These are phyloP conservation scores for Aureobasidium subglaciale DNA, from an alignment of 2,329 filamentous ascomycete species.

Conservation along the genomic window DNA sequence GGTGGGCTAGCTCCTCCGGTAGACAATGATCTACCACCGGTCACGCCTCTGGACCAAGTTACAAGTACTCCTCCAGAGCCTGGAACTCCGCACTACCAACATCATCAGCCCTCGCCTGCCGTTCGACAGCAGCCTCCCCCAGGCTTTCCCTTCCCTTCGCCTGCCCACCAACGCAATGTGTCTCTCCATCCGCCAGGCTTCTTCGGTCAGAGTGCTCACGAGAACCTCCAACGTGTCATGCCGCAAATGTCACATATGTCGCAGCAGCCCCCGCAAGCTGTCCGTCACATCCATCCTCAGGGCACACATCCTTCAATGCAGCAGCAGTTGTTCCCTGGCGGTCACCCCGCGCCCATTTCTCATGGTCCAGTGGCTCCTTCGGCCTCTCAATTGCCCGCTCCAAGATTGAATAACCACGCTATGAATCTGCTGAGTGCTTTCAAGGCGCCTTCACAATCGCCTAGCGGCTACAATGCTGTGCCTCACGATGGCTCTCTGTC, in stretches of 20 bases:
- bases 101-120: constrained; percentile 38
- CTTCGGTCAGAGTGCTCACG: constrained; percentile 15
- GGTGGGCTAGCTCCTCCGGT: constrained; percentile 20
- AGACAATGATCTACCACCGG: constrained; percentile 22
- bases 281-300: constrained; percentile 13
- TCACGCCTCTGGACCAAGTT: constrained; percentile 48
- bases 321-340: constrained; percentile 22
- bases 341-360: constrained; percentile 19
- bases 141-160: constrained; percentile 39
- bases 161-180: constrained; percentile 28
- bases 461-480: neutral
- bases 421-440: constrained; percentile 53
- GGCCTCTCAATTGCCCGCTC: constrained; percentile 51
- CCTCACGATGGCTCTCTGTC: neutral
- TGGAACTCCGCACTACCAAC: constrained; percentile 48
- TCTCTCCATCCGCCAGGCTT: constrained; percentile 24
- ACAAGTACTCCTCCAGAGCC: constrained; percentile 46
- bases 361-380: constrained; percentile 45
- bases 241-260: constrained; percentile 8
- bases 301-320: constrained; percentile 15
- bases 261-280: constrained; percentile 8
- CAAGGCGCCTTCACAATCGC: constrained; percentile 30
- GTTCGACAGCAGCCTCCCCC: constrained; percentile 44
- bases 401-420: constrained; percentile 52
- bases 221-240: constrained; percentile 6